Conservation (phyloP, 768 basidiomycete species). For the Strobilomyces dryophilus region DNA sequence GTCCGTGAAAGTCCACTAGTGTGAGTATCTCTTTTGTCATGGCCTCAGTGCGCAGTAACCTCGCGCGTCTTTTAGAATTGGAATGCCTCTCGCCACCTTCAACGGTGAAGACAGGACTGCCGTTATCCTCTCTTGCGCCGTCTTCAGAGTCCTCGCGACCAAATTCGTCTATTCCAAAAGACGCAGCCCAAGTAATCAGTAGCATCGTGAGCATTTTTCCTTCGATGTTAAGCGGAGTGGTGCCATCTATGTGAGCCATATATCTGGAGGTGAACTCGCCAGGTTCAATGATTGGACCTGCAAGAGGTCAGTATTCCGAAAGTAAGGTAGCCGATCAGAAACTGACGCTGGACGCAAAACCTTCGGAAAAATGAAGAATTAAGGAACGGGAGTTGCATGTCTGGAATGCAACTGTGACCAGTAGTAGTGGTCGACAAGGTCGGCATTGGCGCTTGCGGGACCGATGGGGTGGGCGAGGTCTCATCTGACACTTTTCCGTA, state of each 20-base stretch:
- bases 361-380: conserved; percentile 79
- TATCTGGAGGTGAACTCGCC: conserved; percentile 76
- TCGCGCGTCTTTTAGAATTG: conserved; percentile 37
- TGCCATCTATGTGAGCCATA: conserved; percentile 58
- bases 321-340: conserved; percentile 1
- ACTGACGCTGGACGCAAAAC: conserved; percentile 80
- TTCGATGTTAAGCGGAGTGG: conserved; percentile 60
- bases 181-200: conserved; percentile 84
- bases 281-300: conserved; percentile 85
- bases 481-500: conserved; percentile 65
- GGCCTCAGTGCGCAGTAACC: conserved; percentile 53
- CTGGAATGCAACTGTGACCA: conserved; percentile 51
- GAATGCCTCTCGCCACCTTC: conserved; percentile 30
- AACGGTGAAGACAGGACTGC: conserved; percentile 5
- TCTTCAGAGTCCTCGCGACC: conserved; percentile 45
- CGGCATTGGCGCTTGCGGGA: conserved; percentile 22
- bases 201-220: conserved; percentile 75
- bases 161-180: conserved; percentile 81
- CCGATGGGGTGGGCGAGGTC: conserved; percentile 23
- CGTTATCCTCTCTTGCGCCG: neutral
- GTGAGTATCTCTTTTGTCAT: conserved; percentile 77
- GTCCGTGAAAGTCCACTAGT: conserved; percentile 73
- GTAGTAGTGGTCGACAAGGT: conserved; percentile 4
- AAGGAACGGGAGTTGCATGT: conserved; percentile 76
- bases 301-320: conserved; percentile 5